Evolutionary conservation across 106 monocot species (phyloP), one percentile per base, ranked within the genome.

Genomic region (Apostasia ramifera): DNA sequence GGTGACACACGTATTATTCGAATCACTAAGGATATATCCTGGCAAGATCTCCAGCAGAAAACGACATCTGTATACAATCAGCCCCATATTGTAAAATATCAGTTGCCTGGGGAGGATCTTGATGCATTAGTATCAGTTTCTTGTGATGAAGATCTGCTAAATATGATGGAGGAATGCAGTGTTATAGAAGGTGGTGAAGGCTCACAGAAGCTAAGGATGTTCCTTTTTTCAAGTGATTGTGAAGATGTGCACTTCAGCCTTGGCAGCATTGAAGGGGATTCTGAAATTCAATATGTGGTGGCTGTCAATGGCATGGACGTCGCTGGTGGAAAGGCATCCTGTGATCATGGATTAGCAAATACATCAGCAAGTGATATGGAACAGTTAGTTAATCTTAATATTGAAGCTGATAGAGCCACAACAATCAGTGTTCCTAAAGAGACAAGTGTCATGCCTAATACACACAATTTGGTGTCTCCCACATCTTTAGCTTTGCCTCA

Each of bases 121-220:
- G 89, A 98, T 83, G 84, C 92, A n/a, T 73, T 98, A 57, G 86
- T 98, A 40, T 89, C 92, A 1, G 92, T 98, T 8, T 87, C 87
- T 47, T 89, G 81, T 59, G 87, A 98, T 40, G 97, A 98, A 62
- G 97, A 98, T 76, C 63, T 98, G 43, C 89, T 81, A 67, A 87
- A 90, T 70, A 98, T 98, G 97, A 85, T 98, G 73, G 97, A 98
- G 40, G 97, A 98, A 64, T 98, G 82, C 79, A 81, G 73, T 78
- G 63, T 87, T 55, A 61, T 90, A 62, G 77, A 86, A 61, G 57
- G 58, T 40, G 52, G 79, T 63, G 87, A 92, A 59, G 80, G 80
- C 49, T 86, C 91, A 68, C 88, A 87, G 53, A 92, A 85, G 73
- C 84, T 87, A 1, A 81, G 92, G 76, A 71, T 98, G 75, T 98